A percentile compares a stretch with the other conserved stretches of the same genome.
phyloP scores from a whole-genome alignment of 495 filamentous ascomycete genomes.

The Haplographium delicatum region DNA sequence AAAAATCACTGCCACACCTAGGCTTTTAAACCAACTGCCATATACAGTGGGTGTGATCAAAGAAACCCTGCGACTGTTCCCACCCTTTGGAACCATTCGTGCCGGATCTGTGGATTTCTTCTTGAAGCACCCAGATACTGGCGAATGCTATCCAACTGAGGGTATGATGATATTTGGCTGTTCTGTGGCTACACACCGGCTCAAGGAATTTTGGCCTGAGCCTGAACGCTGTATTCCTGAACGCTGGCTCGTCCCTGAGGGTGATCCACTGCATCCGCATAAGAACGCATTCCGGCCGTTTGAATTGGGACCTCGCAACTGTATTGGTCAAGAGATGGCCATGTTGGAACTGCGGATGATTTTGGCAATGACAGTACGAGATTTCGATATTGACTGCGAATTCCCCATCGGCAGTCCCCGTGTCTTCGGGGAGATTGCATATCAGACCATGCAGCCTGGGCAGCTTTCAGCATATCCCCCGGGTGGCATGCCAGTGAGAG shows the following conservation, averaged over 20 bases:
- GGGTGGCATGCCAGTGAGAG: slow-evolving; percentile 1
- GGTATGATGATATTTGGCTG: slow-evolving; percentile 30
- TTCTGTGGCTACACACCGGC: slow-evolving; percentile 25
- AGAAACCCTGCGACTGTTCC: slow-evolving; percentile 38
- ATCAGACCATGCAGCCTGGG: neutral
- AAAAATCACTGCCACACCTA: slow-evolving; percentile 23
- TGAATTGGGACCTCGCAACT: slow-evolving; percentile 44
- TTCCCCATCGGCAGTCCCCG: slow-evolving; percentile 22
- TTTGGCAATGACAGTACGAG: slow-evolving; percentile 39
- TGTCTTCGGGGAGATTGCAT: neutral
- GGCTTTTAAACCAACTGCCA: slow-evolving; percentile 31
- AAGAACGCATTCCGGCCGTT: slow-evolving; percentile 48
- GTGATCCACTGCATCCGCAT: slow-evolving; percentile 28
- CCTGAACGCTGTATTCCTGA: slow-evolving; percentile 39
- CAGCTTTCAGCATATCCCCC: neutral
- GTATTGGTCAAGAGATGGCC: slow-evolving; percentile 48
- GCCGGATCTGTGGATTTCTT: neutral
- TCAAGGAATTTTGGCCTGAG: slow-evolving; percentile 32
- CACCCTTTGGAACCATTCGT: slow-evolving; percentile 22
- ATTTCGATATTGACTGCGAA: slow-evolving; percentile 39
- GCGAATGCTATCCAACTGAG: slow-evolving; percentile 10
- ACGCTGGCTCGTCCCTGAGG: slow-evolving; percentile 29
- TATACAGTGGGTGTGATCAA: slow-evolving; percentile 40
- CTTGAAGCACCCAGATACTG: slow-evolving; percentile 9
- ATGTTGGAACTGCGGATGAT: slow-evolving; percentile 42